phyloP scores from a whole-genome alignment of 2,329 filamentous ascomycete genomes.

The Ciborinia camelliae region DNA sequence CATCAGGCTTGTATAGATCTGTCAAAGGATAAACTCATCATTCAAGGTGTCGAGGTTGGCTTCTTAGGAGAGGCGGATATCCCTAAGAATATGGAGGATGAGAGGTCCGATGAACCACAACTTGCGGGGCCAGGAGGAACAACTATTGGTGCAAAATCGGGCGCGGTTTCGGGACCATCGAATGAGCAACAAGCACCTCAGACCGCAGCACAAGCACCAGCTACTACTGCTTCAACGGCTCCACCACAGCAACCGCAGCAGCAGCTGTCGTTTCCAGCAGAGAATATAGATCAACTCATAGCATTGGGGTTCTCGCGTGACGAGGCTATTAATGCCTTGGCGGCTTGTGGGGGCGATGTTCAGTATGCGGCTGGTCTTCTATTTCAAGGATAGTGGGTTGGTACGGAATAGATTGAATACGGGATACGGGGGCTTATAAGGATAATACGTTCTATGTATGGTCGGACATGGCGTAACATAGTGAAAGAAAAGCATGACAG shows the following conservation, averaged over 20 bases:
- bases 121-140: slow-evolving; percentile 85
- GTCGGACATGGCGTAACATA: slow-evolving; percentile 1
- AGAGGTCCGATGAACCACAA: slow-evolving; percentile 73
- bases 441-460: slow-evolving; percentile 5
- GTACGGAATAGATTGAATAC: neutral
- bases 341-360: slow-evolving; percentile 80
- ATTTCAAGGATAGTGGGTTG: slow-evolving; percentile 48
- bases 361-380: slow-evolving; percentile 84
- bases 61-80: slow-evolving; percentile 94
- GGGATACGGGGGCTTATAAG: neutral
- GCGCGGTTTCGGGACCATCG: slow-evolving; percentile 58
- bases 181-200: slow-evolving; percentile 32
- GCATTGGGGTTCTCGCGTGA: slow-evolving; percentile 73
- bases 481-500: slow-evolving; percentile 3
- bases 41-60: slow-evolving; percentile 81
- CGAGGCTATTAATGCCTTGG: slow-evolving; percentile 74
- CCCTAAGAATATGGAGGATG: slow-evolving; percentile 75
- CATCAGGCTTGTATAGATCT: slow-evolving; percentile 93
- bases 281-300: slow-evolving; percentile 71
- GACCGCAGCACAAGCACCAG: slow-evolving; percentile 13
- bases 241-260: slow-evolving; percentile 25
- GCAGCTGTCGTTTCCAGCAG: slow-evolving; percentile 44
- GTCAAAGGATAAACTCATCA: slow-evolving; percentile 76
- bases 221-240: slow-evolving; percentile 20
- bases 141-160: slow-evolving; percentile 78